Percentiles rank a stretch among this genome's conserved stretches.
Conservation (phyloP, 208 protist genomes). For the Trypanosoma rangeli region DNA sequence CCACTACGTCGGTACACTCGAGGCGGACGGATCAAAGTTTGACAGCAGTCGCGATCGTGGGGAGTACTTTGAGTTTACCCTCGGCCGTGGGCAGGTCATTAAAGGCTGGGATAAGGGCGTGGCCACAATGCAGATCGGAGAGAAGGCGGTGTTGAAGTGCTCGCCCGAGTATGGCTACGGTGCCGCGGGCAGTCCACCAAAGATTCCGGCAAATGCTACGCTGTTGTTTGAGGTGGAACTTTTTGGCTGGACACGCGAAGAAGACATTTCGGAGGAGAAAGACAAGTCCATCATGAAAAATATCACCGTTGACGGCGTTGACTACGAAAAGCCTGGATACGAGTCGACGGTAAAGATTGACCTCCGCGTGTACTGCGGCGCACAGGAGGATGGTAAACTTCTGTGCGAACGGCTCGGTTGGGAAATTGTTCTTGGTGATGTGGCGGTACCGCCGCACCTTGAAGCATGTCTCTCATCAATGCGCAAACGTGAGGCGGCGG, state of each 20-base stretch:
- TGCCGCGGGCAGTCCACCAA: conserved; percentile 69
- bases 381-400: conserved; percentile 31
- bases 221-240: conserved; percentile 93
- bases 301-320: conserved; percentile 60
- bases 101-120: conserved; percentile 92
- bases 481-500: conserved; percentile 67
- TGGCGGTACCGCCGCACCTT: conserved; percentile 58
- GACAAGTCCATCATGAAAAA: conserved; percentile 83
- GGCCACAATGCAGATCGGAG: conserved; percentile 87
- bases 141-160: conserved; percentile 78
- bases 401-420: conserved; percentile 50
- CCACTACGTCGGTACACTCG: conserved; percentile 89
- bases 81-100: conserved; percentile 90
- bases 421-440: conserved; percentile 62
- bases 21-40: conserved; percentile 80
- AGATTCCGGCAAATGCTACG: conserved; percentile 85
- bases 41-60: conserved; percentile 88
- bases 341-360: conserved; percentile 71
- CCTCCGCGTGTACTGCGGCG: conserved; percentile 54
- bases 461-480: conserved; percentile 77
- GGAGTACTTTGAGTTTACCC: conserved; percentile 82
- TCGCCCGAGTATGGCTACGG: conserved; percentile 87
- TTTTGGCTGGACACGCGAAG: conserved; percentile 73
- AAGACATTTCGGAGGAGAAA: conserved; percentile 73
- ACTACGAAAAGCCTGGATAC: conserved; percentile 81